A percentile compares a stretch with the other conserved stretches of the same genome.
phyloP scores from a whole-genome alignment of 805 yeast genomes.

The Soucietia sequanensis region DNA sequence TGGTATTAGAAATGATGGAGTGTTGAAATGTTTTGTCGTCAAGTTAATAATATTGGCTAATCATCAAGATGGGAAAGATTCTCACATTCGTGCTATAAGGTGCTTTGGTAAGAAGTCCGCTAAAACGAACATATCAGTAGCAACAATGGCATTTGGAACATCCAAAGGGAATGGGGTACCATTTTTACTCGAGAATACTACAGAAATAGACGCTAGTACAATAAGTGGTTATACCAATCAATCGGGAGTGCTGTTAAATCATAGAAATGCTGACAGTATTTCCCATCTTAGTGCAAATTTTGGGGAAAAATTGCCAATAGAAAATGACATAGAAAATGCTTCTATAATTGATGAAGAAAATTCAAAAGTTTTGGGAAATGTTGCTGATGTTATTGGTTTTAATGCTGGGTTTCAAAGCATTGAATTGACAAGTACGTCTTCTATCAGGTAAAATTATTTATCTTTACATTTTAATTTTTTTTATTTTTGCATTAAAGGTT shows the following conservation, averaged over 20 bases:
- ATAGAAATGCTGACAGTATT: constrained; percentile 9
- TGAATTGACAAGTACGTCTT: constrained; percentile 35
- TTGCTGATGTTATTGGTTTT: constrained; percentile 39
- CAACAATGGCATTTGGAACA: neutral
- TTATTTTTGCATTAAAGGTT: neutral
- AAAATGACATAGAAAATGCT: constrained; percentile 6
- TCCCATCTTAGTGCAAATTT: constrained; percentile 5
- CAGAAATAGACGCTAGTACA: constrained; percentile 12
- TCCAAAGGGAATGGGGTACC: neutral
- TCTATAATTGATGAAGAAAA: constrained; percentile 19
- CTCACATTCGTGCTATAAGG: constrained; percentile 77
- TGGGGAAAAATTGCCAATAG: constrained; percentile 6
- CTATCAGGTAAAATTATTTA: constrained; percentile 24
- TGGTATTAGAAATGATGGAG: constrained; percentile 51
- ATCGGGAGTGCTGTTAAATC: constrained; percentile 31
- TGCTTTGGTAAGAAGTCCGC: constrained; percentile 45
- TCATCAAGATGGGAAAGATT: constrained; percentile 95
- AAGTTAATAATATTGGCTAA: constrained; percentile 66
- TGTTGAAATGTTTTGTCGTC: constrained; percentile 64
- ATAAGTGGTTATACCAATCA: constrained; percentile 21
- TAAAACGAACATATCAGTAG: constrained; percentile 10
- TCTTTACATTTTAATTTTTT: constrained; percentile 7
- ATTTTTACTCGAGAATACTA: neutral
- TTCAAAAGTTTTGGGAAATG: constrained; percentile 28
- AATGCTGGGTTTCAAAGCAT: constrained; percentile 42